These are phyloP conservation scores for Hygrocybe coccinea DNA, from an alignment of 768 basidiomycete genomes.

Conservation along the genomic window DNA sequence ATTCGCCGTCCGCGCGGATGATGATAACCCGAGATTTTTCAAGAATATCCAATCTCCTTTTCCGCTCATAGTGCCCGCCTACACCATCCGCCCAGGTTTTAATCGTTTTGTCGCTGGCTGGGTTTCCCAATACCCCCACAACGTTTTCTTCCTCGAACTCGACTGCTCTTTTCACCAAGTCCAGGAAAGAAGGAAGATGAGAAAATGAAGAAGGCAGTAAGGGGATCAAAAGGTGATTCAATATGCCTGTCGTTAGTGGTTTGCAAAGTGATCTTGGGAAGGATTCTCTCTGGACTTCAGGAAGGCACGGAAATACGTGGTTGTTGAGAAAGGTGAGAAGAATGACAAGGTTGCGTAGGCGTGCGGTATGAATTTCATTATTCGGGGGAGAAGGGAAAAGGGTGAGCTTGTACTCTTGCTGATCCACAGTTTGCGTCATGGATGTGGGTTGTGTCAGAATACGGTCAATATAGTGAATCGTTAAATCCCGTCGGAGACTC, in stretches of 20 bases:
- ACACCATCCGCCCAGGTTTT: conserved; percentile 66
- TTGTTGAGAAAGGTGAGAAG: conserved; percentile 60
- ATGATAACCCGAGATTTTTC: conserved; percentile 57
- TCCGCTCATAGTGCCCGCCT: conserved; percentile 72
- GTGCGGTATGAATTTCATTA: conserved; percentile 33
- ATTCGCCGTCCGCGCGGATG: conserved; percentile 35
- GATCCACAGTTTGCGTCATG: conserved; percentile 24
- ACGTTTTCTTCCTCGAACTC: conserved; percentile 60
- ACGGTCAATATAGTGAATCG: conserved; percentile 53
- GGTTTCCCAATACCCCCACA: conserved; percentile 45
- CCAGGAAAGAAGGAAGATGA: conserved; percentile 57
- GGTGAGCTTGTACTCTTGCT: conserved; percentile 43
- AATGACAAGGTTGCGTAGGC: conserved; percentile 51
- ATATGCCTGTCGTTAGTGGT: conserved; percentile 54
- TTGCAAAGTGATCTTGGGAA: conserved; percentile 59
- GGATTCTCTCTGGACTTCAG: conserved; percentile 36
- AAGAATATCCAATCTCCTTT: conserved; percentile 61
- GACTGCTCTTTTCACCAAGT: conserved; percentile 52
- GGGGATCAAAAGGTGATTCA: conserved; percentile 63
- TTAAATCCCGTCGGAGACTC: conserved; percentile 62
- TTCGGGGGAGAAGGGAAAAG: conserved; percentile 43
- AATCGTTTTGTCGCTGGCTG: conserved; percentile 47
- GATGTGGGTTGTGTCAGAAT: conserved; percentile 50
- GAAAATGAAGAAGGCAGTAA: conserved; percentile 64
- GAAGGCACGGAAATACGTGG: conserved; percentile 54